phyloP scores from a whole-genome alignment of 2,329 filamentous ascomycete species.

The Alternaria brassicicola region DNA sequence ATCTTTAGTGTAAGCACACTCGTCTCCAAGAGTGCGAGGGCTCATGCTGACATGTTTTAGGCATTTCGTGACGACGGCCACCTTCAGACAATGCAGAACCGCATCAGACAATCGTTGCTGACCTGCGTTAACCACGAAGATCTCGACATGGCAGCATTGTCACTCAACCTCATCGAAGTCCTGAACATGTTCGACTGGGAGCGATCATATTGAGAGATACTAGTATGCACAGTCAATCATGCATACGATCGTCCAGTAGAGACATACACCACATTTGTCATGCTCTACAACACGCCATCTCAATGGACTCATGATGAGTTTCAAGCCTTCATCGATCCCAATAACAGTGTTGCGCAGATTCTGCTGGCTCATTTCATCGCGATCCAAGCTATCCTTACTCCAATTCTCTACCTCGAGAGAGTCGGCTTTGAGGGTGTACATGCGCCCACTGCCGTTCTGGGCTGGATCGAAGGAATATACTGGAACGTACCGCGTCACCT shows the following conservation, averaged over 20 bases:
- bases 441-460: conserved; percentile 38
- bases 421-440: conserved; percentile 44
- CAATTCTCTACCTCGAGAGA: conserved; percentile 46
- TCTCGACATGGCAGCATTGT: conserved; percentile 40
- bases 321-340: conserved; percentile 51
- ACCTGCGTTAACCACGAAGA: conserved; percentile 32
- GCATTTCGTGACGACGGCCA: conserved; percentile 43
- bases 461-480: conserved; percentile 46
- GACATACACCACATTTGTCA: conserved; percentile 52
- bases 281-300: conserved; percentile 51
- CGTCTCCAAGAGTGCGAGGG: accelerated
- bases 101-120: conserved; percentile 26
- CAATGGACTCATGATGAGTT: conserved; percentile 51
- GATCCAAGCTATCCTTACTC: conserved; percentile 53
- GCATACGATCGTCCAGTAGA: conserved; percentile 41
- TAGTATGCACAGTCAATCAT: conserved; percentile 34
- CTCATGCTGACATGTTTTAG: conserved; percentile 4
- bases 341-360: conserved; percentile 52
- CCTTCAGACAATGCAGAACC: conserved; percentile 38
- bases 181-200: conserved; percentile 41
- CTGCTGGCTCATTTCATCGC: conserved; percentile 57
- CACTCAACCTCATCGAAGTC: conserved; percentile 32
- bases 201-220: conserved; percentile 32
- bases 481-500: conserved; percentile 30
- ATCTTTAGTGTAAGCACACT: conserved; percentile 36